These are phyloP conservation scores for Niebla homalea DNA, from an alignment of 495 filamentous ascomycete genomes.

Conservation along the genomic window DNA sequence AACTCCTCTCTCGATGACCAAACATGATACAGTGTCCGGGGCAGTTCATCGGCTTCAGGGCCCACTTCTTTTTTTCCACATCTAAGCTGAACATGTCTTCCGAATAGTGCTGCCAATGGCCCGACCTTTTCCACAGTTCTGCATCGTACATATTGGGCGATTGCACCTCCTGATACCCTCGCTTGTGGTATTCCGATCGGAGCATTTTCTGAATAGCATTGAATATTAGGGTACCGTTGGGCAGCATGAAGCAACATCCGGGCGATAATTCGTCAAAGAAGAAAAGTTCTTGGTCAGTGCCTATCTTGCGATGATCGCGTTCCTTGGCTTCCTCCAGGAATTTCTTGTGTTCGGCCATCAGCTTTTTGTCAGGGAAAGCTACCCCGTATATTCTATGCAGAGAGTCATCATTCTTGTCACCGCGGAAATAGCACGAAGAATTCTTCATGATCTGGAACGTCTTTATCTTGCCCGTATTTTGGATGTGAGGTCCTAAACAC, in stretches of 20 bases:
- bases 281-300: slow-evolving; percentile 89
- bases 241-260: slow-evolving; percentile 87
- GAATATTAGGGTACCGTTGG: slow-evolving; percentile 82
- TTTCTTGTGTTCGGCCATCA: slow-evolving; percentile 76
- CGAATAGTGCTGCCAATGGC: slow-evolving; percentile 90
- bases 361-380: slow-evolving; percentile 94
- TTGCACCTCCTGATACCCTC: slow-evolving; percentile 88
- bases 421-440: slow-evolving; percentile 92
- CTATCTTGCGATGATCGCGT: slow-evolving; percentile 82
- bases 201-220: slow-evolving; percentile 74
- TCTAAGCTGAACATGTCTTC: slow-evolving; percentile 95
- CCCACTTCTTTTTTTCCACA: slow-evolving; percentile 69
- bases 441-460: slow-evolving; percentile 91
- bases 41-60: slow-evolving; percentile 97
- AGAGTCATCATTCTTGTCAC: slow-evolving; percentile 82
- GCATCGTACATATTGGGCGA: slow-evolving; percentile 94
- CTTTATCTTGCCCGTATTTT: slow-evolving; percentile 84
- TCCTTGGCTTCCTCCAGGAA: slow-evolving; percentile 93
- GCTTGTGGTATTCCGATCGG: slow-evolving; percentile 78
- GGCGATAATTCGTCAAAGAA: slow-evolving; percentile 90
- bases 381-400: slow-evolving; percentile 93
- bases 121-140: slow-evolving; percentile 81
- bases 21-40: slow-evolving; percentile 77
- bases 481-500: slow-evolving; percentile 74
- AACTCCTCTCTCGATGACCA: slow-evolving; percentile 61